Evolutionary conservation across 108 stramenopile species (phyloP).

Genomic region (Fragilaria crotonensis): DNA sequence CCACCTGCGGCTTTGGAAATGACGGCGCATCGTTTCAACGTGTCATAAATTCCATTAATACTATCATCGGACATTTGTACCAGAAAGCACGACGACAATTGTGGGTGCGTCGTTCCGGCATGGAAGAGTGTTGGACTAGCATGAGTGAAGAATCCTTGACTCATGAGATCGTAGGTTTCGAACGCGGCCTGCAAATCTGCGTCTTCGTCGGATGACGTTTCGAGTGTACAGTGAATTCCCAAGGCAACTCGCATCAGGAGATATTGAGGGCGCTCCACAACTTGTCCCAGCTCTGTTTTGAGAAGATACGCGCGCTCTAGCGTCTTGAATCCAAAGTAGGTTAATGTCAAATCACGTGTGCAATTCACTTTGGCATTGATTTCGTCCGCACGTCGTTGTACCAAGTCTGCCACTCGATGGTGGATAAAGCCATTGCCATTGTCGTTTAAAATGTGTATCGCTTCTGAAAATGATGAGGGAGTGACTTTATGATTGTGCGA

Average conservation of each 20-base stretch:
- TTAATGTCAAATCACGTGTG: slow-evolving; percentile 80
- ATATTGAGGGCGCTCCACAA: slow-evolving; percentile 93
- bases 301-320: slow-evolving; percentile 84
- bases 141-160: slow-evolving; percentile 90
- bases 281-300: slow-evolving; percentile 32
- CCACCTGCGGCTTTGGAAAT: slow-evolving; percentile 95
- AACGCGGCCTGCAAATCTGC: slow-evolving; percentile 74
- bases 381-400: slow-evolving; percentile 37
- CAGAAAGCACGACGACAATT: slow-evolving; percentile 91
- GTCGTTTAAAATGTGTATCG: slow-evolving; percentile 45
- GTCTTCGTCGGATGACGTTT: slow-evolving; percentile 26
- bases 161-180: slow-evolving; percentile 94
- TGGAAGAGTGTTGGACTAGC: slow-evolving; percentile 97
- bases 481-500: slow-evolving; percentile 86
- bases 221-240: slow-evolving; percentile 83
- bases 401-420: slow-evolving; percentile 64
- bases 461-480: slow-evolving; percentile 74
- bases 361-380: slow-evolving; percentile 64
- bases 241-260: slow-evolving; percentile 96
- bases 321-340: slow-evolving; percentile 98
- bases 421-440: slow-evolving; percentile 67
- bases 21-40: slow-evolving; percentile 88
- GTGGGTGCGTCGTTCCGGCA: slow-evolving; percentile 93
- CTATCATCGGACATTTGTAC: slow-evolving; percentile 95
- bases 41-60: slow-evolving; percentile 96